These are phyloP conservation scores for Drechslerella coelobrocha DNA, from an alignment of 2,329 filamentous ascomycete genomes.

Conservation along the genomic window DNA sequence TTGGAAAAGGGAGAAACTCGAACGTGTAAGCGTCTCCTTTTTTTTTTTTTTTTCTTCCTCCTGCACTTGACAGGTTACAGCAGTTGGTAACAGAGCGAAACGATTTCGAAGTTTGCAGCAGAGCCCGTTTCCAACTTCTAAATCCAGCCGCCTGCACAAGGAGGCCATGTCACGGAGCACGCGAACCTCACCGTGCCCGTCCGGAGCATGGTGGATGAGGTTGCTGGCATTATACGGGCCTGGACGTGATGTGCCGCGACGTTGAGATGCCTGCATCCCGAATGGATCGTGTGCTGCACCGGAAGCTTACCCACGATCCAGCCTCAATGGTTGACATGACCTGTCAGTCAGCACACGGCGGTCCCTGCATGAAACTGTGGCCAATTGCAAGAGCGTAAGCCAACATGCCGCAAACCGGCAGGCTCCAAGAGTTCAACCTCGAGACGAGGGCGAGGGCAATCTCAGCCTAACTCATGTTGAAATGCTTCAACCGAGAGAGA, in stretches of 20 bases:
- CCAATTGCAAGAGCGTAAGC: not conserved
- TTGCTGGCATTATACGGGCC: not conserved
- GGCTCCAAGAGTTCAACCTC: not conserved
- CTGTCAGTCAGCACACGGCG: no score
- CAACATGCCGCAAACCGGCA: no score
- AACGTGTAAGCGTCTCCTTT: not conserved
- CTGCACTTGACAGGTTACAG: not conserved
- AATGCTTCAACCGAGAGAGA: no score
- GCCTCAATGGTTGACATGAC: no score
- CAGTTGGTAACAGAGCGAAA: slow-evolving; percentile 4
- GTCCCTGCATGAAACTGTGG: no score
- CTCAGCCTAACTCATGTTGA: no score
- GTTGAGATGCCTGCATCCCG: no score
- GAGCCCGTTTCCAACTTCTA: slow-evolving; percentile 8
- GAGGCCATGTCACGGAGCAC: not conserved
- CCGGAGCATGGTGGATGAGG: not conserved
- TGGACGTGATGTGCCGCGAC: no score
- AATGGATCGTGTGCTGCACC: no score
- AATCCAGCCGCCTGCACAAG: not conserved
- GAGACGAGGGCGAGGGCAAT: not conserved
- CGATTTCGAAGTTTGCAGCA: not conserved
- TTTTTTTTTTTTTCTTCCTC: not conserved
- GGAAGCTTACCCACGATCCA: no score
- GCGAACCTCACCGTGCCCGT: not conserved
- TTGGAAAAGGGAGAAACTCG: not conserved